Evolutionary conservation across 495 filamentous ascomycete species (phyloP), one percentile per base, ranked within the genome.

Genomic region (Penicillium robsamsonii): DNA sequence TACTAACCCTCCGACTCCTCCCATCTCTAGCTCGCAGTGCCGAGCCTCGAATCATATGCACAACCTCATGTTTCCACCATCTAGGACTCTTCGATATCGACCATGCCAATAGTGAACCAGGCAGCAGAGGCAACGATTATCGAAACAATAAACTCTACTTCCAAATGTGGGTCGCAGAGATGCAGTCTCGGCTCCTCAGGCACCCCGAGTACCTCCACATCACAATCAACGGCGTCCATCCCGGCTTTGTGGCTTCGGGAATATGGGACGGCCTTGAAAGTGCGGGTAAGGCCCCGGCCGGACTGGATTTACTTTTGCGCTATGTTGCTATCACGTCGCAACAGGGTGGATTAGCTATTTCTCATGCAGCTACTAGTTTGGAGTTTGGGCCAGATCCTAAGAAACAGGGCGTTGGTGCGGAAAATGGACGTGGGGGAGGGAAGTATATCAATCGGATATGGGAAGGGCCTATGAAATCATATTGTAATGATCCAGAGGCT

Each of bases 401-500:
- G 29, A 53, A 31, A 13, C 62, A 65, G 46, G 48, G 48, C n/a
- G 46, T 62, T 7, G 62, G 62, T 2, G 33, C 35, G 22, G 31
- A 12, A 1, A 38, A 27, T 38, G 62, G 54, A 0, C 43, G 33
- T 4, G 67, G 67, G 4, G 67, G 67, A 3, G 67, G 67, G 1
- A 53, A 56, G 15, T 70, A 64, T 51, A 52, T 70, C 17, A 70
- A 70, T 61, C 64, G 67, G 4, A 62, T 70, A 22, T 68, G 67
- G 67, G 58, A 64, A 10, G 55, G 46, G 4, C 4, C 43, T 29
- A 5, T 58, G 3, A 62, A 55, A 54, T 43, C 51, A 4, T 33
- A 56, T 12, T 60, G 50, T 51, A 18, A 45, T 17, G 56, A 70
- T 40, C 17, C 37, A 4, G 56, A 55, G 13, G 25, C 49, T 11